Conservation (phyloP, 176 grass and related monocot species). For the Melocanna baccifera region DNA sequence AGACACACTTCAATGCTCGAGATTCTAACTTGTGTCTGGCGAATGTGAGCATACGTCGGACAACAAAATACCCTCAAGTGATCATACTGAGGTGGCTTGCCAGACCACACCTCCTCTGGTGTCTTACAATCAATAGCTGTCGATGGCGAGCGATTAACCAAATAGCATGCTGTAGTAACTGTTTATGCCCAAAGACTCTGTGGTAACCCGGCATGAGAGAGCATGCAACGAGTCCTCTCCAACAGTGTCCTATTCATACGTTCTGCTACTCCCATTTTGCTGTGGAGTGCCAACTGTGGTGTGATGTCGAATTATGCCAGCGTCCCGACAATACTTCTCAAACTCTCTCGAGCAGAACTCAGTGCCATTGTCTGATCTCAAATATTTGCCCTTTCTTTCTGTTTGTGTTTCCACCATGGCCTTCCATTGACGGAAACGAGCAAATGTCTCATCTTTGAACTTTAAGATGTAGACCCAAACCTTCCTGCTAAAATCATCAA, state of each 20-base stretch:
- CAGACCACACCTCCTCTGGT: constrained; percentile 10
- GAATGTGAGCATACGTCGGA: too few relatives aligned
- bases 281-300: background rate
- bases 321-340: background rate
- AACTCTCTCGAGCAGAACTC: background rate
- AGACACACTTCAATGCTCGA: background rate
- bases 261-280: background rate
- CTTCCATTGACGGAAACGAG: too few relatives aligned
- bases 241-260: constrained; percentile 32
- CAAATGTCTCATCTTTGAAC: too few relatives aligned
- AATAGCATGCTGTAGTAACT: background rate
- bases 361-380: background rate
- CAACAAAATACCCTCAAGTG: too few relatives aligned
- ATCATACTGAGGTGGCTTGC: background rate
- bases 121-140: constrained; percentile 1
- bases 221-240: constrained; percentile 5
- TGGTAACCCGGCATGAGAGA: constrained; percentile 6
- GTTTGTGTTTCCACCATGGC: too few relatives aligned
- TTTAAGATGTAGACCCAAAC: too few relatives aligned
- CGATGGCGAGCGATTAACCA: background rate
- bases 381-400: background rate
- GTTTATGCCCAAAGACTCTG: background rate
- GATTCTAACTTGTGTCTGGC: background rate
- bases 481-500: too few relatives aligned
- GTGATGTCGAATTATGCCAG: background rate